A percentile compares a stretch with the other conserved stretches of the same genome.
Conservation (phyloP, 2,329 filamentous ascomycete species). For the Aspergillus ustus region DNA sequence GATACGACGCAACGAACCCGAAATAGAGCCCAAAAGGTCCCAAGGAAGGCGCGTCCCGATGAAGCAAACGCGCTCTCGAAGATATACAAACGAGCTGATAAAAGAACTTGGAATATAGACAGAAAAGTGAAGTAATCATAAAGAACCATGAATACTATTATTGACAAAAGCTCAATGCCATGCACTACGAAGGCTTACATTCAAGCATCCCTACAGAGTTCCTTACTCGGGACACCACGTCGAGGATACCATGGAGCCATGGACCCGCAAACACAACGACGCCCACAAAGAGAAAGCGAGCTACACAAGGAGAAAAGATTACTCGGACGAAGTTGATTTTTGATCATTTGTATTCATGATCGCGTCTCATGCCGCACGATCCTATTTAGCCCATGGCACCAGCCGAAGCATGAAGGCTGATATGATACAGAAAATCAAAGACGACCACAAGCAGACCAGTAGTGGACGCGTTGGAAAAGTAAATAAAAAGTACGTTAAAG, state of each 20-base stretch:
- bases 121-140: no score
- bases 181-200: no score
- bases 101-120: no score
- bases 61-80: no score
- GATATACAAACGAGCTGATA: no score
- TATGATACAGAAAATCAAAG: constrained; percentile 49
- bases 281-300: not conserved
- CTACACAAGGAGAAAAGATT: not conserved
- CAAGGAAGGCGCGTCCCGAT: no score
- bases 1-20: no score
- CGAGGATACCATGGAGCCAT: no score
- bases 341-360: constrained; percentile 43
- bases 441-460: constrained; percentile 45
- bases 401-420: constrained; percentile 43
- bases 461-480: constrained; percentile 43
- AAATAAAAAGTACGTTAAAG: constrained; percentile 43
- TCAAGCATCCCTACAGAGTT: no score
- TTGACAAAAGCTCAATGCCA: no score
- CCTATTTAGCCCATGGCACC: constrained; percentile 39
- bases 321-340: constrained; percentile 14
- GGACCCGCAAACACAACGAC: not conserved
- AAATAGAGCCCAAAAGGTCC: no score
- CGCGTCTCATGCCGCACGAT: constrained; percentile 32
- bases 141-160: no score
- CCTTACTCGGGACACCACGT: not conserved